Conservation (phyloP, 2,329 filamentous ascomycete genomes). For the Arthrinium phaeospermum region DNA sequence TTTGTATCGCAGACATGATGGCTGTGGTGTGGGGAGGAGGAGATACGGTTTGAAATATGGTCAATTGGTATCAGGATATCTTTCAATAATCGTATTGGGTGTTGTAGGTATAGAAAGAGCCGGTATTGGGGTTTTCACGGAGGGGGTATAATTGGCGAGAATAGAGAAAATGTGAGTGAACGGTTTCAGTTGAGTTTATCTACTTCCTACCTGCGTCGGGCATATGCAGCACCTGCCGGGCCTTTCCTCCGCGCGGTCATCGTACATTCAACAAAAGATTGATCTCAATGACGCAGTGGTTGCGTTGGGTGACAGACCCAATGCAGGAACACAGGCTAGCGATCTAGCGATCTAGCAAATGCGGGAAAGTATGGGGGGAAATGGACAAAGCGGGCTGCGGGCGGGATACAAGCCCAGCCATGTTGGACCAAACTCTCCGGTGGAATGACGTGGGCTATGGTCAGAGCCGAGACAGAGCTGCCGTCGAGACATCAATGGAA, state of each 20-base stretch:
- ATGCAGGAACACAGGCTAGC: conserved; percentile 12
- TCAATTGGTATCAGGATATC: background rate
- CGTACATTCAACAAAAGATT: background rate
- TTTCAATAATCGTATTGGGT: background rate
- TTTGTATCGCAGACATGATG: conserved; percentile 15
- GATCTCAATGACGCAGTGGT: conserved; percentile 11
- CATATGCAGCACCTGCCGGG: background rate
- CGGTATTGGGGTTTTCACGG: background rate
- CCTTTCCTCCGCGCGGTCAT: conserved; percentile 1
- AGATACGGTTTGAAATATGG: background rate
- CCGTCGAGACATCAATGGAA: background rate
- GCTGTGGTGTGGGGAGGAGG: too few relatives aligned
- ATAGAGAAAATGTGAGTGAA: too few relatives aligned
- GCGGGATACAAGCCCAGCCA: background rate
- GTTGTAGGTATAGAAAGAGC: background rate
- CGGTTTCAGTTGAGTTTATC: background rate
- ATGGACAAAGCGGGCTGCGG: background rate
- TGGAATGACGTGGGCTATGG: conserved; percentile 1
- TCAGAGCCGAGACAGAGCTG: conserved; percentile 10
- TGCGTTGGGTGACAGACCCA: conserved; percentile 5
- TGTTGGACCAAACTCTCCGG: conserved; percentile 11
- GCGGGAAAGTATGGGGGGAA: conserved; percentile 9
- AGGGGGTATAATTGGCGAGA: background rate
- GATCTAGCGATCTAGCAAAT: background rate
- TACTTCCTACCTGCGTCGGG: background rate